Base-by-base conservation (phyloP, 805 yeast species). In the Saturnispora bothae region DNA sequence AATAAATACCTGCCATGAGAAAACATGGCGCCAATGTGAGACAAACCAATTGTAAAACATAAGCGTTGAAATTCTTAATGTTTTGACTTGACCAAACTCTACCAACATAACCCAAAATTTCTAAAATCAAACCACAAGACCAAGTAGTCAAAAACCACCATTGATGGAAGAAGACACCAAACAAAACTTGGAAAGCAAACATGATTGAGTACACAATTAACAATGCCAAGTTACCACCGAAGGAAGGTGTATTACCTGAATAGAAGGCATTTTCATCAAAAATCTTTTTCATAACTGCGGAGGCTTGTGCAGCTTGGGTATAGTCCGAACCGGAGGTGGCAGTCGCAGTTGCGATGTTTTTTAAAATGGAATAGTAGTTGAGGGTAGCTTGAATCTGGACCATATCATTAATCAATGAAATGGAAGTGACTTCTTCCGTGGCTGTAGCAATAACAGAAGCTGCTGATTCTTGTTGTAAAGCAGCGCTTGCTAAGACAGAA, bases 1-100 rank as follows among this genome's bases (percentile, higher is more conserved):
- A 79, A 59, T 85, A 86, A 3, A 85, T 65, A 1, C 89, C 95
- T 4, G 82, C 95, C 83, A 83, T 80, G 32, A 82, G 63, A 54
- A 85, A 80, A 16, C 83, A 84, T 0, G 95, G 95, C 0, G 84
- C 89, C 34, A 85, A 57, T 0, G 89, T 83, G 40, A 84, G 60
- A 49, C 78, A 66, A 39, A 77, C 69, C 45, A 79, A 69, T 55
- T 85, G 94, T 48, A 77, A 58, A 31, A 80, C 51, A 50, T 66
- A 85, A 21, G 65, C 60, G 36, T 66, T 54, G 29, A 58, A 45
- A 27, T 59, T 50, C 13, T 38, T 31, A 36, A 53, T 41, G 45
- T 69, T 52, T 31, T 52, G 45, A 15, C 68, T 64, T 2, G 78
- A 65, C 39, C 69, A 46, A 2, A 68, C 52, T 38, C 95, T 60